Conservation (phyloP, 2,329 filamentous ascomycete genomes). For the Diaporthe sp. region DNA sequence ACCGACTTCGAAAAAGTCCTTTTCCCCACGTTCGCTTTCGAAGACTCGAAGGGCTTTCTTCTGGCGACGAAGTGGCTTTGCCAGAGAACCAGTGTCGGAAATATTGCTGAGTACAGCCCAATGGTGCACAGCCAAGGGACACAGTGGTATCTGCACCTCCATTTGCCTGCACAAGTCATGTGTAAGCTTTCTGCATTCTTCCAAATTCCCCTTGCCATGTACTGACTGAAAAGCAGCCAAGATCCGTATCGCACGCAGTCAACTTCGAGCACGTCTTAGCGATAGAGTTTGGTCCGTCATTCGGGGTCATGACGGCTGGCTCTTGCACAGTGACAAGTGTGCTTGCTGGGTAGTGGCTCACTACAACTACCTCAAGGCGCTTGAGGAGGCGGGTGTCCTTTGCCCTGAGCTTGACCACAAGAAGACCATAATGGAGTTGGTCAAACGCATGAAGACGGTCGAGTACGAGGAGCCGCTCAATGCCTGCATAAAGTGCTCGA, state of each 20-base stretch:
- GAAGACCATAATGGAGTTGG: neutral
- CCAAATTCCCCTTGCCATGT: fast-evolving
- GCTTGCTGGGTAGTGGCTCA: slow-evolving; percentile 9
- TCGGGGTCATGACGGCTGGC: neutral
- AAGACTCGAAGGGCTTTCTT: neutral
- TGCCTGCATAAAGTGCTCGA: neutral
- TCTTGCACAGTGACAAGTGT: neutral
- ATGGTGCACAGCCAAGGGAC: neutral
- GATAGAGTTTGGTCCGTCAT: neutral
- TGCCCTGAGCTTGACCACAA: slow-evolving; percentile 10
- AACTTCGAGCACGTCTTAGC: neutral
- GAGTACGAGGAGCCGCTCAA: slow-evolving; percentile 5
- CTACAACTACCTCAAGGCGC: slow-evolving; percentile 18
- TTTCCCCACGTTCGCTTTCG: slow-evolving; percentile 7
- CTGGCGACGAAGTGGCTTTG: slow-evolving; percentile 1
- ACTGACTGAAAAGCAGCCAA: neutral
- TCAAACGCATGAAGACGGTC: neutral
- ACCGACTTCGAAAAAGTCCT: neutral
- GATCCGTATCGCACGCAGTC: neutral
- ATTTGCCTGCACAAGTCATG: neutral
- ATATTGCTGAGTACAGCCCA: slow-evolving; percentile 1
- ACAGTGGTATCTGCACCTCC: slow-evolving; percentile 7
- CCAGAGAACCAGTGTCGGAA: neutral
- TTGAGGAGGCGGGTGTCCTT: neutral
- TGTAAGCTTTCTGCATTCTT: neutral